Evolutionary conservation across 139 green algal species (phyloP).

Genomic region (Chlamydomonas incerta): DNA sequence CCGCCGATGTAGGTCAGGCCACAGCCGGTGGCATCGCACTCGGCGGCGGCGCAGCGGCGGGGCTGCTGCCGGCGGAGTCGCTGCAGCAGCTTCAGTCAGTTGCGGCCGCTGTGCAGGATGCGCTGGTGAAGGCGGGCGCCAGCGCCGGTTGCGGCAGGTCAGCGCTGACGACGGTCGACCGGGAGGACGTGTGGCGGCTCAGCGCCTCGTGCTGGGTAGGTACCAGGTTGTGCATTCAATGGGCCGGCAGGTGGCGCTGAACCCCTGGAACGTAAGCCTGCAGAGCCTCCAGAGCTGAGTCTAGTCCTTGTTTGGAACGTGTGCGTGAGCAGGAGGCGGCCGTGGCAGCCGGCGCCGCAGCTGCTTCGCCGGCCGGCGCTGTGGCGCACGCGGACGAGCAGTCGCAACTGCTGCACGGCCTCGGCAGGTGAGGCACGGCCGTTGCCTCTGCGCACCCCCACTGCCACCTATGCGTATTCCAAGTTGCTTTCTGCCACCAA

Average conservation of each 20-base stretch:
- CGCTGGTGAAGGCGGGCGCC: neutral
- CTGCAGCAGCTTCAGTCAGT: neutral
- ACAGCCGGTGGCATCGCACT: neutral
- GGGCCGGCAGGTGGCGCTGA: no score
- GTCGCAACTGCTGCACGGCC: neutral
- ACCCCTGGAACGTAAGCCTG: no score
- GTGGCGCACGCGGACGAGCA: neutral
- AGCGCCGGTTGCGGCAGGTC: no score
- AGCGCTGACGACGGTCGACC: neutral
- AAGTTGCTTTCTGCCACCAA: no score
- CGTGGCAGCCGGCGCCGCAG: neutral
- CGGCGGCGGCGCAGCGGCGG: neutral
- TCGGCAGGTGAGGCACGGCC: neutral
- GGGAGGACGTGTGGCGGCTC: conserved; percentile 27
- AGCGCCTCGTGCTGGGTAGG: conserved; percentile 15
- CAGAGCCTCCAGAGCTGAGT: no score
- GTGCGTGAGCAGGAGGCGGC: neutral
- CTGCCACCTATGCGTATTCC: no score
- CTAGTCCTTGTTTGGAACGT: neutral
- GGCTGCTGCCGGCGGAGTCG: neutral
- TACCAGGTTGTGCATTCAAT: no score
- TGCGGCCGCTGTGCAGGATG: neutral
- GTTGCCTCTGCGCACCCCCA: no score
- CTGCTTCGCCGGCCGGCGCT: neutral
- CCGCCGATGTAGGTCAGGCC: neutral